Conservation (phyloP, 2,329 filamentous ascomycete species). For the Fusarium sp. region DNA sequence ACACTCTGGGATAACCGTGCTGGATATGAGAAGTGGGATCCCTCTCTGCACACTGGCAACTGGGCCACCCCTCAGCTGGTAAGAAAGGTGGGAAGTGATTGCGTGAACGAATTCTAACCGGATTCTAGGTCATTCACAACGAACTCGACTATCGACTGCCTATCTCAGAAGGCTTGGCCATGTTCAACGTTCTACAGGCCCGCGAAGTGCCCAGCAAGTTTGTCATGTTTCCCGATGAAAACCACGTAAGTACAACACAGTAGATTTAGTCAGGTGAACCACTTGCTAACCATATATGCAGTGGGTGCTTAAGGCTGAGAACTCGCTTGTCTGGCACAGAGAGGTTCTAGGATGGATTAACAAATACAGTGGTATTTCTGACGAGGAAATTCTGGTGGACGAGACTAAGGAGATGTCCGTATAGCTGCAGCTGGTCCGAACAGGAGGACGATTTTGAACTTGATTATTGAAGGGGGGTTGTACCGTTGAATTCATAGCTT, state of each 20-base stretch:
- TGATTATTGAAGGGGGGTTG: neutral
- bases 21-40: constrained; percentile 77
- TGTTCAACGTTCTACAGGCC: constrained; percentile 87
- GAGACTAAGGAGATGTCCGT: constrained; percentile 35
- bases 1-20: constrained; percentile 70
- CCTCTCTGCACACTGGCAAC: constrained; percentile 69
- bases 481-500: neutral
- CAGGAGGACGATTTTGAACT: neutral
- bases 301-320: constrained; percentile 93
- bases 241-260: constrained; percentile 56
- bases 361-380: constrained; percentile 64
- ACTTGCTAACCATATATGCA: constrained; percentile 42
- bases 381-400: constrained; percentile 37
- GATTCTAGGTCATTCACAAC: constrained; percentile 75
- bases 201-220: constrained; percentile 80
- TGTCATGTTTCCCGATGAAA: constrained; percentile 82
- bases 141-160: constrained; percentile 90
- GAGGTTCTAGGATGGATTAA: constrained; percentile 85
- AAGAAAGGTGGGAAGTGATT: constrained; percentile 26
- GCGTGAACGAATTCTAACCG: neutral
- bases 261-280: neutral
- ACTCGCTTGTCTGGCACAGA: constrained; percentile 88
- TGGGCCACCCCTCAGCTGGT: constrained; percentile 91
- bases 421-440: neutral
- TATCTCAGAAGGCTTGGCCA: constrained; percentile 83